phyloP scores from a whole-genome alignment of 2,329 filamentous ascomycete genomes.

The Nothophoma quercina region DNA sequence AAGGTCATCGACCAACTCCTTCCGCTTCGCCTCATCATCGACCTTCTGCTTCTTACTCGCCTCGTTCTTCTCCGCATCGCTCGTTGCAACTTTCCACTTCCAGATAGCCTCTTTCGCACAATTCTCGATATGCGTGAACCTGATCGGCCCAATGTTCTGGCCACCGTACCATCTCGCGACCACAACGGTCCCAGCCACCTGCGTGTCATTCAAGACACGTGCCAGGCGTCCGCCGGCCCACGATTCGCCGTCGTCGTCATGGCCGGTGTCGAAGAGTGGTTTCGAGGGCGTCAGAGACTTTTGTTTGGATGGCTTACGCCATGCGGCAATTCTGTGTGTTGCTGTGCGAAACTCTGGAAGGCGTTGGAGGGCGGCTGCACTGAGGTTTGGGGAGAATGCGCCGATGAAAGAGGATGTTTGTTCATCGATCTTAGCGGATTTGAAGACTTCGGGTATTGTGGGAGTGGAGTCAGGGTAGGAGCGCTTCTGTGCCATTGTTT shows the following conservation, averaged over 20 bases:
- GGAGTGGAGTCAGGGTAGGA: conserved; percentile 27
- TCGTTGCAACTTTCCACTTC: conserved; percentile 49
- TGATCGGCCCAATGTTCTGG: conserved; percentile 59
- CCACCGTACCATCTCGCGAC: conserved; percentile 65
- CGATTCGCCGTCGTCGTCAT: conserved; percentile 63
- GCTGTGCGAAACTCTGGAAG: conserved; percentile 55
- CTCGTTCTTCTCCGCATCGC: conserved; percentile 43
- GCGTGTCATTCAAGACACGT: conserved; percentile 55
- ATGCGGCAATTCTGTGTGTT: conserved; percentile 61
- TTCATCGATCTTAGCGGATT: conserved; percentile 57
- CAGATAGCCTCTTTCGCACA: conserved; percentile 58
- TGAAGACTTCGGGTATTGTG: conserved; percentile 48
- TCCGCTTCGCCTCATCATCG: conserved; percentile 45
- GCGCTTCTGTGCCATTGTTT: conserved; percentile 44
- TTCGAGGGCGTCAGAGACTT: conserved; percentile 52
- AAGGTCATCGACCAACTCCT: conserved; percentile 48
- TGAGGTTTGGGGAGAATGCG: conserved; percentile 57
- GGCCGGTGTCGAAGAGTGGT: conserved; percentile 53
- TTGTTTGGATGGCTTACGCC: conserved; percentile 58
- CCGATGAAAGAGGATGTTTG: conserved; percentile 61
- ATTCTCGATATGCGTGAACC: conserved; percentile 62
- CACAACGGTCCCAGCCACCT: conserved; percentile 56
- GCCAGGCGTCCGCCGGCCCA: conserved; percentile 59
- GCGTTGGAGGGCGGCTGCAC: conserved; percentile 52
- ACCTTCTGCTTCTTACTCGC: conserved; percentile 48